Conservation (phyloP, 2,329 filamentous ascomycete species). For the Sclerotinia borealis region DNA sequence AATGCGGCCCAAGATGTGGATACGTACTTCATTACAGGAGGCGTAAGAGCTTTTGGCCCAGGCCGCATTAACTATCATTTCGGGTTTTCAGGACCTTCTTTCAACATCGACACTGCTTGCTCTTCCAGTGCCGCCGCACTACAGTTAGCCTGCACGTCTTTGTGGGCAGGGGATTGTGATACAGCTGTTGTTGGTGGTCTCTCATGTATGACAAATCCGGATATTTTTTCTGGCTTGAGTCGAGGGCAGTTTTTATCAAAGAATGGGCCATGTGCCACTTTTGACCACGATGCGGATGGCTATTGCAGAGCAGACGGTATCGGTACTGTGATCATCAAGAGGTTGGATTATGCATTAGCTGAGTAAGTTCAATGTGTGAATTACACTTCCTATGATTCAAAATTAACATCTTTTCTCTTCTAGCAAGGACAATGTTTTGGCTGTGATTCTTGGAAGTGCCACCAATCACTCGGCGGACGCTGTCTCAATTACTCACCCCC, state of each 20-base stretch:
- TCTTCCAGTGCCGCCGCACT: constrained; percentile 36
- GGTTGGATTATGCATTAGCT: constrained; percentile 42
- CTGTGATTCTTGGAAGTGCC: constrained; percentile 59
- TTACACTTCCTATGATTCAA: background rate
- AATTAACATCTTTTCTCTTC: background rate
- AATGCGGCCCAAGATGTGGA: constrained; percentile 31
- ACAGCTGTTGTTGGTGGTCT: constrained; percentile 31
- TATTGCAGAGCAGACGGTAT: constrained; percentile 49
- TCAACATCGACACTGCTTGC: constrained; percentile 39
- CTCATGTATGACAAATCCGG: constrained; percentile 29
- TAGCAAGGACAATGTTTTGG: constrained; percentile 46
- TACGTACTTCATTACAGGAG: constrained; percentile 32
- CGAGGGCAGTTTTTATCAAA: constrained; percentile 31
- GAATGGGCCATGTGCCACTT: constrained; percentile 43
- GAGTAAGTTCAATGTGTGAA: constrained; percentile 1
- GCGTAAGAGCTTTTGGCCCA: constrained; percentile 31
- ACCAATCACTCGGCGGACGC: constrained; percentile 81
- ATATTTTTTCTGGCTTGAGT: constrained; percentile 30
- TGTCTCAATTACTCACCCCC: constrained; percentile 77
- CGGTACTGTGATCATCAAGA: constrained; percentile 45
- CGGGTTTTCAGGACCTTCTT: constrained; percentile 38
- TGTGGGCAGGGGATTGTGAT: constrained; percentile 30
- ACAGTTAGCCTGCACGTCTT: constrained; percentile 29
- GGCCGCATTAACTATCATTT: constrained; percentile 38
- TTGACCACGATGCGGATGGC: constrained; percentile 44